Evolutionary conservation across 192 early-diverging fungal species (phyloP).

Genomic region (Coemansia sp.): DNA sequence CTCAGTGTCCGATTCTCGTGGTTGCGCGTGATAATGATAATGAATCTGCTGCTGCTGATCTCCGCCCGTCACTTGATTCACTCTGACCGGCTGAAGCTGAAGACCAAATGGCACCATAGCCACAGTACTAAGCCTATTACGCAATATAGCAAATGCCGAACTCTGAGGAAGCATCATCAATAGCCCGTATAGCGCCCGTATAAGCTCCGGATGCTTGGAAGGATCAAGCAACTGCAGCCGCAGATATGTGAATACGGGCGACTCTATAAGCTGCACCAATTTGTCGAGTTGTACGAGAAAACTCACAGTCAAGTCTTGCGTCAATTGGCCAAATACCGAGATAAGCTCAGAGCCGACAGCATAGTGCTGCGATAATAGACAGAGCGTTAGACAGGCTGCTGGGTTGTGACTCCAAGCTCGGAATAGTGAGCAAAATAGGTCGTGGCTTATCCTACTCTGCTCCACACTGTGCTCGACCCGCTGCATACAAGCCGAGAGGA

Average conservation of each 20-base stretch:
- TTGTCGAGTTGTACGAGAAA: slow-evolving; percentile 97
- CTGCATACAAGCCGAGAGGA: slow-evolving; percentile 20
- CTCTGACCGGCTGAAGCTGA: background rate
- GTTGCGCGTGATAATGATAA: slow-evolving; percentile 24
- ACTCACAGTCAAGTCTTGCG: slow-evolving; percentile 86
- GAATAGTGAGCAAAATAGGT: slow-evolving; percentile 85
- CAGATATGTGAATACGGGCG: slow-evolving; percentile 95
- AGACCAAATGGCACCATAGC: slow-evolving; percentile 16
- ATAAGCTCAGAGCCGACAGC: slow-evolving; percentile 86
- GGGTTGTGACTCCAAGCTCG: slow-evolving; percentile 97
- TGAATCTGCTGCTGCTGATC: slow-evolving; percentile 11
- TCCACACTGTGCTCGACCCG: slow-evolving; percentile 30
- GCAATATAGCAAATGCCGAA: slow-evolving; percentile 91
- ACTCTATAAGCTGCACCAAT: slow-evolving; percentile 95
- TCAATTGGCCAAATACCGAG: slow-evolving; percentile 80
- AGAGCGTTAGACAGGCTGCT: slow-evolving; percentile 90
- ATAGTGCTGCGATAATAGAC: slow-evolving; percentile 96
- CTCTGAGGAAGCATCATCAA: slow-evolving; percentile 98
- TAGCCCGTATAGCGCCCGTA: slow-evolving; percentile 93
- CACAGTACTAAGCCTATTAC: slow-evolving; percentile 92
- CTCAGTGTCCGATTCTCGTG: background rate
- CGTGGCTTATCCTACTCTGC: slow-evolving; percentile 63
- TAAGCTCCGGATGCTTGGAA: slow-evolving; percentile 82
- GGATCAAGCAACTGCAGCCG: slow-evolving; percentile 94
- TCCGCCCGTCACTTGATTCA: background rate